Evolutionary conservation across 179 eudicot species (phyloP).

Genomic region (Silene coronaria): DNA sequence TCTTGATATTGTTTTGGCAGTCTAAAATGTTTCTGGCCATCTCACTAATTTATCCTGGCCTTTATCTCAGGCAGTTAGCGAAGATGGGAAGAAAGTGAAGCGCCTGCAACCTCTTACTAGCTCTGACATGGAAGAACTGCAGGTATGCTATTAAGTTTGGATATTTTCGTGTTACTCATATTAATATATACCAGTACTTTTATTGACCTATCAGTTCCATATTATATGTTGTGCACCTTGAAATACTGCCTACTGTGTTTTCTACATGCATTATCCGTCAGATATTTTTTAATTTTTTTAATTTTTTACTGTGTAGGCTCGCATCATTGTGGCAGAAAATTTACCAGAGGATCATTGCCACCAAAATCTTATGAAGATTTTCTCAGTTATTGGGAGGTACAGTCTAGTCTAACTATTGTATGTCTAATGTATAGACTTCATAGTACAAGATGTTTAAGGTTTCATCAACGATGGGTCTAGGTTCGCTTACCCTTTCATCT

Average conservation of each 20-base stretch:
- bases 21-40: slow-evolving; percentile 11
- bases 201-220: not conserved
- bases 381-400: slow-evolving; percentile 47
- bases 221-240: not conserved
- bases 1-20: not conserved
- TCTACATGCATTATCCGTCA: not conserved
- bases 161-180: not conserved
- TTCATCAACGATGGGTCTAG: not conserved
- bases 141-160: slow-evolving; percentile 43
- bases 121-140: slow-evolving; percentile 83
- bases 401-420: not conserved
- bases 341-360: slow-evolving; percentile 50
- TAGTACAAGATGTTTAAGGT: not conserved
- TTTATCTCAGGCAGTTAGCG: slow-evolving; percentile 69
- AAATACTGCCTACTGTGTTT: slow-evolving; percentile 6
- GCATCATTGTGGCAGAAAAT: slow-evolving; percentile 46
- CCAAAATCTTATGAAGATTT: slow-evolving; percentile 49
- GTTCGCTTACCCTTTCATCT: not conserved
- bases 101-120: slow-evolving; percentile 66
- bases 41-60: slow-evolving; percentile 8
- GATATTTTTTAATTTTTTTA: no score
- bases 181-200: not conserved
- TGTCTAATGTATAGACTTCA: not conserved
- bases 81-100: slow-evolving; percentile 88
- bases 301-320: slow-evolving; percentile 32